A percentile compares a stretch with the other conserved stretches of the same genome.
Evolutionary conservation across 192 early-diverging fungal genomes (phyloP).

Genomic region (Entomortierella parvispora): DNA sequence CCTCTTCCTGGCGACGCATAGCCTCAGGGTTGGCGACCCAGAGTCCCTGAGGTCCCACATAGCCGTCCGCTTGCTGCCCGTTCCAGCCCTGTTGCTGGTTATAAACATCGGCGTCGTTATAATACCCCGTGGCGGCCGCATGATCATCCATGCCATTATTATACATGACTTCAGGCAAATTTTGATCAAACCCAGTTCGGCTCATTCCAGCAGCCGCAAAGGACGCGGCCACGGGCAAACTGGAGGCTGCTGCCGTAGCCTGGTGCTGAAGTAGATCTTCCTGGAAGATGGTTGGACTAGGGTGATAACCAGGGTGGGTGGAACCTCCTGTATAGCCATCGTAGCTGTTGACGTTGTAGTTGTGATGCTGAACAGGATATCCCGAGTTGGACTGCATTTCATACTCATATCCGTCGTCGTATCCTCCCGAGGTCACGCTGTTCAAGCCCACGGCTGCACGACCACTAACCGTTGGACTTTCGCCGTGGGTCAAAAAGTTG

Average conservation of each 20-base stretch:
- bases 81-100: not conserved
- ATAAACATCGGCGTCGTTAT: slow-evolving; percentile 11
- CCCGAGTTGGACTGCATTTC: slow-evolving; percentile 36
- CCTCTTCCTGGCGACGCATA: not conserved
- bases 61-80: not conserved
- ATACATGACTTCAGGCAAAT: slow-evolving; percentile 37
- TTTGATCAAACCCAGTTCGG: slow-evolving; percentile 27
- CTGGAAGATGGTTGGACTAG: slow-evolving; percentile 27
- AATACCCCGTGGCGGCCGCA: slow-evolving; percentile 16
- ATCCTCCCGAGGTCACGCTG: slow-evolving; percentile 25
- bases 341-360: not conserved
- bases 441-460: slow-evolving; percentile 13
- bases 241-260: not conserved
- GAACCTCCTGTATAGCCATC: not conserved
- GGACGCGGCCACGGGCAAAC: not conserved
- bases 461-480: slow-evolving; percentile 1
- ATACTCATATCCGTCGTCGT: slow-evolving; percentile 37
- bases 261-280: slow-evolving; percentile 10
- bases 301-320: slow-evolving; percentile 10
- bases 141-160: slow-evolving; percentile 10
- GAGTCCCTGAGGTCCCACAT: not conserved
- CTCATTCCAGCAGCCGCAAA: slow-evolving; percentile 9
- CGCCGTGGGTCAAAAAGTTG: slow-evolving; percentile 2
- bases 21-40: slow-evolving; percentile 23
- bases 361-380: slow-evolving; percentile 2